Base-by-base conservation (phyloP, 169 alveolate species). In the Cryptosporidium tyzzeri region DNA sequence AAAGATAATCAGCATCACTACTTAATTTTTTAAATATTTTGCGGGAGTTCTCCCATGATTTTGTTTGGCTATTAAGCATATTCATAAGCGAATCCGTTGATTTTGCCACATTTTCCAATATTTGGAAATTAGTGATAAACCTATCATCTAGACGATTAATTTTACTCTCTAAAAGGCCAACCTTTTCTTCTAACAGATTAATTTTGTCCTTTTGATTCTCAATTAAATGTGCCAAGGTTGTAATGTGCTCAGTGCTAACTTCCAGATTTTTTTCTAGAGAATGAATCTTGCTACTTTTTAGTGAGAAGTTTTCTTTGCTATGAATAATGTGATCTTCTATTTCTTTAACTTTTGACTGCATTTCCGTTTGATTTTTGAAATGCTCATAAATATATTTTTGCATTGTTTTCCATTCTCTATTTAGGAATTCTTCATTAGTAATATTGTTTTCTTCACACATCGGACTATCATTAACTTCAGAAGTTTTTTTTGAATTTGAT, bases 311-410 rank as follows among this genome's bases (percentile, higher is more conserved):
- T 16, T 80, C 75, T 31, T n/a, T 65, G 12, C 48, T 69, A 16
- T 26, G 41, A 41, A 65, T 45, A 39, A 80, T 35, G 16, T 29
- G 44, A 29, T 58, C 75, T 65, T 80, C 89, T 53, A 80, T 26
- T 41, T 80, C 89, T 18, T 41, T 80, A 41, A 80, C 18, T 59
- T 67, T 80, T 41, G 80, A 39, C 31, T 80, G 62, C 0, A 65
- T 45, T 37, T 50, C 75, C 10, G 89, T 67, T 44, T 80, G 89
- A 18, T 80, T 29, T 26, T 44, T 39, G 26, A 80, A 59, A 41
- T 67, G 89, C 31, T 80, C 89, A 23, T 80, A 80, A 3, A 80
- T 59, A 45, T 80, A 80, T 37, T 41, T 59, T 62, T 80, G 59
- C 55, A 80, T 23, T 12, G 69, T 48, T 29, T 62, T 48, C 89